Evolutionary conservation across 148 eudicot species (phyloP).

Genomic region (Amaranthus hypochondriacus): DNA sequence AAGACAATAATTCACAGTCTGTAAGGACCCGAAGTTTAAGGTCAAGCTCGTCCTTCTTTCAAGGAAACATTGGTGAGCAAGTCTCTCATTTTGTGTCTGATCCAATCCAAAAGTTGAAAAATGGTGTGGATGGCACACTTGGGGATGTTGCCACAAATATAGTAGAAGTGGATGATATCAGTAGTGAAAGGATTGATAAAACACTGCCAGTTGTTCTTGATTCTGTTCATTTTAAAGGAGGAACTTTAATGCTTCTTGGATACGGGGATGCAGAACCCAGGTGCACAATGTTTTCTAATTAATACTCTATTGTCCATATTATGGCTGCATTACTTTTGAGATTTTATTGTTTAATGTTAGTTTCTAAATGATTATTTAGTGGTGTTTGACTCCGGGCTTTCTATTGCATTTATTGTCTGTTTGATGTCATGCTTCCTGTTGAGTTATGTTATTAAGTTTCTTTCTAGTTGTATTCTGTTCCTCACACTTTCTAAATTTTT

Average conservation of each 20-base stretch:
- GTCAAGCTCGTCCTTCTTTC: slow-evolving; percentile 24
- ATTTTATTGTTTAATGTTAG: not conserved
- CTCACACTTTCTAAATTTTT: not conserved
- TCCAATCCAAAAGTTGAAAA: slow-evolving; percentile 50
- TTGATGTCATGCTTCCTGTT: not conserved
- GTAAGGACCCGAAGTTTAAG: slow-evolving; percentile 26
- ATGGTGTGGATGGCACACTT: slow-evolving; percentile 45
- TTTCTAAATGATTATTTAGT: slow-evolving; percentile 6
- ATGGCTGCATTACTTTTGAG: slow-evolving; percentile 1
- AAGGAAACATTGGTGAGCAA: slow-evolving; percentile 31
- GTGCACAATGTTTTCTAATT: slow-evolving; percentile 27
- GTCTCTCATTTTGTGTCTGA: slow-evolving; percentile 43
- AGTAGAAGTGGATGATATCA: slow-evolving; percentile 50
- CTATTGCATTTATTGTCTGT: not conserved
- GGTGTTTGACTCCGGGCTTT: slow-evolving; percentile 6
- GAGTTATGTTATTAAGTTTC: not conserved
- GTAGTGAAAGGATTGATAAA: slow-evolving; percentile 47
- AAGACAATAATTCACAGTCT: slow-evolving; percentile 11
- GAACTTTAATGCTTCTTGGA: slow-evolving; percentile 84
- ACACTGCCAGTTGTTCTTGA: slow-evolving; percentile 77
- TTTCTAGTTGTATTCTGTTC: not conserved
- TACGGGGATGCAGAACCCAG: slow-evolving; percentile 94
- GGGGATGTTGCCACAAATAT: slow-evolving; percentile 59
- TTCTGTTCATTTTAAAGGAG: slow-evolving; percentile 82
- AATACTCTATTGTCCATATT: not conserved